Base-by-base conservation (phyloP, 106 monocot genomes). In the Posidonia australis region DNA sequence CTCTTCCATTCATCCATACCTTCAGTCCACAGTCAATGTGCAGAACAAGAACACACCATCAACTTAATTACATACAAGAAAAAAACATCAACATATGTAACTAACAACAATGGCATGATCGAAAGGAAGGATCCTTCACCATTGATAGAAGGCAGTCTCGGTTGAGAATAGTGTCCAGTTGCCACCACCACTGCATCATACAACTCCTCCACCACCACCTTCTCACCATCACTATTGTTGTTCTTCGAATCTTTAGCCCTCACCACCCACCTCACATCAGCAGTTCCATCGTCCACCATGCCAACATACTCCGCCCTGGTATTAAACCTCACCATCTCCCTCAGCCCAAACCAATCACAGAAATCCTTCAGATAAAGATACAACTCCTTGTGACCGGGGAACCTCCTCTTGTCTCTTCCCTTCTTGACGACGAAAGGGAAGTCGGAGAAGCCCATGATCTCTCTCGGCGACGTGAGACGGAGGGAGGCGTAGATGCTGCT, bases 141-240 rank as follows among this genome's bases (percentile, higher is more conserved):
- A 65, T 42, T 82, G 32, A 88, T 84, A 10, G 1, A 45, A 14
- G 88, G 78, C 60, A 88, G 36, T 61, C 76, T 78, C 17, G 88
- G 84, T 51, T 74, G 58, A 49, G 84, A 76, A 63, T 81, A 88
- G 44, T 88, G 88, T 13, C 84, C 88, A 29, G 44, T 77, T 46
- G 84, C 83, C 25, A 84, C 70, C 14, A 88, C 82, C n/a, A 86
- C 80, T 19, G 82, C 86, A 72, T 86, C 86, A 77, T 77, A 86
- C 14, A 78, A 51, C 57, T 74, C 88, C 36, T 88, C 88, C 44
- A 5, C 49, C 13, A 62, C 17, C 17, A 25, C 59, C 7, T 59
- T 67, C 6, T 9, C 49, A 49, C 9, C 47, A 13, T 47, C 47
- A 18, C n/a, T 9, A 49, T 49, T 17, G 19, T 49, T 49, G n/a